Conservation (phyloP, 371 early-diverging fungal species). For the Sporodiniella umbellata region DNA sequence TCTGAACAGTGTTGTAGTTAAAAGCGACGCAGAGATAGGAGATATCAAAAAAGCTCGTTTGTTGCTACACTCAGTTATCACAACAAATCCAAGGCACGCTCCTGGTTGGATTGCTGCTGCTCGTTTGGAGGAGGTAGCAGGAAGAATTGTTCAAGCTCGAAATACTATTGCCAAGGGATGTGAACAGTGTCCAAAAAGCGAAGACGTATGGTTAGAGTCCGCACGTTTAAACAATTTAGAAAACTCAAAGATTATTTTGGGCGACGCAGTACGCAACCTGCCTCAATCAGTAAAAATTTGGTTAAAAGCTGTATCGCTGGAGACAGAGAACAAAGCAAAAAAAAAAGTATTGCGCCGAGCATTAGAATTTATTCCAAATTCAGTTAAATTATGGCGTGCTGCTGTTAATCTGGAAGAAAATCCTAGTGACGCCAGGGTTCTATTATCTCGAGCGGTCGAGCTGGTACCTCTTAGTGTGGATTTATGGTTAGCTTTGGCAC, state of each 20-base stretch:
- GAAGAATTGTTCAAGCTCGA: conserved; percentile 80
- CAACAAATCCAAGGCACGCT: conserved; percentile 92
- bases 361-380: conserved; percentile 91
- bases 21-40: conserved; percentile 88
- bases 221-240: conserved; percentile 83
- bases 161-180: conserved; percentile 88
- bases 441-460: conserved; percentile 91
- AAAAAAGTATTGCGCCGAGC: conserved; percentile 91
- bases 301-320: conserved; percentile 87
- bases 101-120: conserved; percentile 99
- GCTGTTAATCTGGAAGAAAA: conserved; percentile 91
- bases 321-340: conserved; percentile 70
- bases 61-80: conserved; percentile 84
- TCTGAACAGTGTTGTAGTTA: conserved; percentile 78
- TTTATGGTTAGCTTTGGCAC: conserved; percentile 93
- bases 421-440: conserved; percentile 86
- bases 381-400: conserved; percentile 89
- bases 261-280: conserved; percentile 84
- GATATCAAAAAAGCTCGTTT: conserved; percentile 92
- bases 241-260: conserved; percentile 87
- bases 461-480: conserved; percentile 88
- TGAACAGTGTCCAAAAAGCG: conserved; percentile 89
- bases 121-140: conserved; percentile 91
- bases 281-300: conserved; percentile 94
- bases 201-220: conserved; percentile 96